Evolutionary conservation across 139 green algal species (phyloP).

Genomic region (Haematococcus sp.): DNA sequence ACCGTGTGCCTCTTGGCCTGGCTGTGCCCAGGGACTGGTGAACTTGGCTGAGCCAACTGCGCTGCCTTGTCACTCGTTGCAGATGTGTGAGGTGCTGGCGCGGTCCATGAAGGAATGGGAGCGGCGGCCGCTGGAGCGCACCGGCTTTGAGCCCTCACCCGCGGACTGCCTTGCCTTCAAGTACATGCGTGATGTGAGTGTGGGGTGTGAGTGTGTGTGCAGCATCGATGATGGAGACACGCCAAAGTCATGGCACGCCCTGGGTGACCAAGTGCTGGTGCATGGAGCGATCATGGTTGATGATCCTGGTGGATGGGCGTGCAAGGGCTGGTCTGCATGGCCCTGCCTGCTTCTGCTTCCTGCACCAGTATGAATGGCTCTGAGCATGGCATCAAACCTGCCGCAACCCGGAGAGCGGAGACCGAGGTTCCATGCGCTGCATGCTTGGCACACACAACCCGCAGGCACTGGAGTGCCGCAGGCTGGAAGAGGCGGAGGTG

Average conservation of each 20-base stretch:
- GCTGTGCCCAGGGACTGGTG: too few relatives aligned
- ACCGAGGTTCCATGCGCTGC: too few relatives aligned
- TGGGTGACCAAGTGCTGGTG: background rate
- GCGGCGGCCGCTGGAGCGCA: slow-evolving; percentile 41
- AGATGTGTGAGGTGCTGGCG: slow-evolving; percentile 57
- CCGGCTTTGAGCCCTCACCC: slow-evolving; percentile 62
- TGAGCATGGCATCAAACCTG: too few relatives aligned
- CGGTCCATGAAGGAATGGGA: slow-evolving; percentile 80
- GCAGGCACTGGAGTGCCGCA: slow-evolving; percentile 64
- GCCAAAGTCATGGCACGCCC: too few relatives aligned
- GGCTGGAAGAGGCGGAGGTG: slow-evolving; percentile 33
- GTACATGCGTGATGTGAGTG: slow-evolving; percentile 72
- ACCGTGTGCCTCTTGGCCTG: too few relatives aligned
- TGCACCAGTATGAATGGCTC: too few relatives aligned
- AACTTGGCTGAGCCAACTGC: too few relatives aligned
- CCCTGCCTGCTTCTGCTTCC: background rate
- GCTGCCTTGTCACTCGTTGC: slow-evolving; percentile 5
- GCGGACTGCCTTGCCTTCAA: slow-evolving; percentile 84
- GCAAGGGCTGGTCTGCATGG: background rate
- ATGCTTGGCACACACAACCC: background rate
- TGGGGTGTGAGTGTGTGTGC: background rate
- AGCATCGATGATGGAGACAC: too few relatives aligned
- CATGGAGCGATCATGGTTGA: too few relatives aligned
- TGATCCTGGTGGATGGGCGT: background rate
- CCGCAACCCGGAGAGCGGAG: too few relatives aligned